Evolutionary conservation across 352 stramenopile species (phyloP), one percentile per base, ranked within the genome.

Genomic region (Phytophthora hibernalis): DNA sequence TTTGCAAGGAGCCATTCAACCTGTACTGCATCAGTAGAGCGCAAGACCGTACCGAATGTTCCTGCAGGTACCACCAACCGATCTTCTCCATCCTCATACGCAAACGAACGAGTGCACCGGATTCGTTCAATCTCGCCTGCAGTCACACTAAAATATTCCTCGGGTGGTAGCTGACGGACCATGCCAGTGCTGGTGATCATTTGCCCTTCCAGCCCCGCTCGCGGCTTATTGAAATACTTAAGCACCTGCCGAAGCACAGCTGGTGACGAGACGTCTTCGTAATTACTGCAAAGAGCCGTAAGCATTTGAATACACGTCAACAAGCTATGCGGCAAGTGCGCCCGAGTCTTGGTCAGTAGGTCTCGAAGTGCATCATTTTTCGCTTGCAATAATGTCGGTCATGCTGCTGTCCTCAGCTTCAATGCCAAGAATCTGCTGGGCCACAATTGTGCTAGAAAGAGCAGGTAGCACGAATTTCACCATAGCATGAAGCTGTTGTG

Each of bases 401-500:
- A 70, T 63, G 5, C n/a, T 52, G 31, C 13, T 61, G 3, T 67
- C 47, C 38, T 71, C 43, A 54, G 33, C 26, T 47, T 76, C 54
- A 51, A 79, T 72, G 16, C 54, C 54, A 24, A 87, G 53, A 31
- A 54, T 72, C 28, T 74, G 71, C 7, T 77, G 54, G 1, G 82
- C 78, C 37, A 92, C 78, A 1, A 53, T 26, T 9, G 58, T 31
- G n/a, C 72, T 84, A 10, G 72, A 73, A 2, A 90, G 63, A 50
- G 82, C 74, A 35, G 83, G 81, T 3, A 77, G 51, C 10, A 90
- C 72, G 24, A 92, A 82, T 44, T 84, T 87, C 16, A 84, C 78
- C 82, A 92, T 92, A 3, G 78, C 81, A 40, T 89, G 73, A 28
- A 92, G 52, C 35, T 90, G 75, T 28, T 77, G 72, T 1, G 61